A percentile compares a stretch with the other conserved stretches of the same genome.
phyloP scores from a whole-genome alignment of 768 basidiomycete species.

The Tulasnella sp. region DNA sequence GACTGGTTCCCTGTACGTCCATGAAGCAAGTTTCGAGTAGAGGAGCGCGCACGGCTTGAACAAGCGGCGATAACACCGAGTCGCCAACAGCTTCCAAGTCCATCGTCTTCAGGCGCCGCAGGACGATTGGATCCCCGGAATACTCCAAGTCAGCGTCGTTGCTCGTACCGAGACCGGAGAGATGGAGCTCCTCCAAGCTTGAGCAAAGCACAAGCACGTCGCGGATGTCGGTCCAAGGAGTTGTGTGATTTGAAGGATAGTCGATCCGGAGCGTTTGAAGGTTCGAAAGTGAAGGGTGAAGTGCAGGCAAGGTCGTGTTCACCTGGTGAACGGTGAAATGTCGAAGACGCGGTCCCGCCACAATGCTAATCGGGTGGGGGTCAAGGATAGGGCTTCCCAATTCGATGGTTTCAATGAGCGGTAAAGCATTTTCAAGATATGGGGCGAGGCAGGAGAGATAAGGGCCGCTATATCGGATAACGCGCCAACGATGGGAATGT shows the following conservation, averaged over 20 bases:
- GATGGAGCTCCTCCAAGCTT: not conserved
- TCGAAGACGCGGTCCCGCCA: not conserved
- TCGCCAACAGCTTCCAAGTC: not conserved
- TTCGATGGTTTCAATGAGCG: not conserved
- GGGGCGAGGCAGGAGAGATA: not conserved
- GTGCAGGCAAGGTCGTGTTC: not conserved
- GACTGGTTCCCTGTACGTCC: not conserved
- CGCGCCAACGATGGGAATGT: not conserved
- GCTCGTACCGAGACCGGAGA: not conserved
- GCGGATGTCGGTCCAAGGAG: not conserved
- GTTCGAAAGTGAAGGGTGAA: not conserved
- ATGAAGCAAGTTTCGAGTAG: not conserved
- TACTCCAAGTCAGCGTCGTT: not conserved
- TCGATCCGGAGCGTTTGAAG: not conserved
- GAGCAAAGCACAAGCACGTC: not conserved
- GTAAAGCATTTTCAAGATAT: not conserved
- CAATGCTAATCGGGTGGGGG: not conserved
- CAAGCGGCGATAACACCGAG: not conserved
- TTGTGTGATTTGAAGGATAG: not conserved
- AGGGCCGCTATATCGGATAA: not conserved
- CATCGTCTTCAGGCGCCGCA: not conserved
- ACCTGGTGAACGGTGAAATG: not conserved
- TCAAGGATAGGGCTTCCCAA: not conserved
- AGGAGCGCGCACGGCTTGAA: not conserved
- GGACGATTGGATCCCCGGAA: not conserved